Percentiles rank a stretch among this genome's conserved stretches.
phyloP scores from a whole-genome alignment of 495 filamentous ascomycete species.

The Xylaria grammica region DNA sequence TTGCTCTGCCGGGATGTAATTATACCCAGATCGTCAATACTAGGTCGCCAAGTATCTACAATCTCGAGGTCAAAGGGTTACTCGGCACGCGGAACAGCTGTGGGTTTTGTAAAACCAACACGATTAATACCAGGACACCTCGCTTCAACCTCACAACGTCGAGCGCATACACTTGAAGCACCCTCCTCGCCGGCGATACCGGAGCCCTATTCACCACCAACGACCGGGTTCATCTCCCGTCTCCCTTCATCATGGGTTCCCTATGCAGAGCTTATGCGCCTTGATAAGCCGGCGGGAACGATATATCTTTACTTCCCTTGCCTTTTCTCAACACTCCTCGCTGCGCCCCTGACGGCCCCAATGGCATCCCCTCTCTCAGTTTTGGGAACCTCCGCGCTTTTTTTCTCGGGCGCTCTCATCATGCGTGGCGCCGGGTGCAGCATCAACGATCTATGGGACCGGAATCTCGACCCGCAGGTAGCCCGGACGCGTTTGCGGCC shows the following conservation, averaged over 20 bases:
- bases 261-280: constrained; percentile 89
- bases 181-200: constrained; percentile 23
- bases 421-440: constrained; percentile 99
- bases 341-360: constrained; percentile 64
- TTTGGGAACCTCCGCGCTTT: constrained; percentile 71
- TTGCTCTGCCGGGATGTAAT: background rate
- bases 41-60: constrained; percentile 2
- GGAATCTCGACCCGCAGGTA: constrained; percentile 91
- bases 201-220: constrained; percentile 67
- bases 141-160: constrained; percentile 16
- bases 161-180: constrained; percentile 33
- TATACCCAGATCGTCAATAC: background rate
- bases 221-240: constrained; percentile 74
- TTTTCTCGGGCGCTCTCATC: constrained; percentile 85
- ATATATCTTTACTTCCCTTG: constrained; percentile 97
- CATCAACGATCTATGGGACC: constrained; percentile 97
- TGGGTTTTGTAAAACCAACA: constrained; percentile 30
- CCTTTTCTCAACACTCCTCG: constrained; percentile 83
- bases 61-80: background rate
- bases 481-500: constrained; percentile 83
- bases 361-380: constrained; percentile 62
- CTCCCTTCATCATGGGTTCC: constrained; percentile 81
- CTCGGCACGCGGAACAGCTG: constrained; percentile 16
- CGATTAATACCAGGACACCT: constrained; percentile 22
- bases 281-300: constrained; percentile 93